phyloP scores from a whole-genome alignment of 768 basidiomycete species.

The Strobilomyces dryophilus region DNA sequence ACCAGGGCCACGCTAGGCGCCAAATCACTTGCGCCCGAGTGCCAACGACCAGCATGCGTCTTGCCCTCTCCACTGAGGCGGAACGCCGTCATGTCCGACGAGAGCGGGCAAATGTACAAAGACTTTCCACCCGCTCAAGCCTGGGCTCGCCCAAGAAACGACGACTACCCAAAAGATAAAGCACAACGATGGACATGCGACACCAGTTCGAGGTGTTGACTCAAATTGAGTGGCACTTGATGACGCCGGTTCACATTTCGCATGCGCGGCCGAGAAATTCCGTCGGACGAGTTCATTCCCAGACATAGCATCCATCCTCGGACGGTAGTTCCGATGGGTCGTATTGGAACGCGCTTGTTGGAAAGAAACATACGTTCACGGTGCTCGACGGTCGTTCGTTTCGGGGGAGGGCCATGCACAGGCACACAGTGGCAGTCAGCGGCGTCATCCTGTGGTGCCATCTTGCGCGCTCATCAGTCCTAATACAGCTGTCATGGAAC shows the following conservation, averaged over 20 bases:
- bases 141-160: conserved; percentile 1
- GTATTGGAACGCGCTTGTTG: neutral
- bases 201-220: conserved; percentile 23
- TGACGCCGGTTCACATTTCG: neutral
- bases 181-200: conserved; percentile 21
- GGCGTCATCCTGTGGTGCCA: neutral
- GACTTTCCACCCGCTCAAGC: neutral
- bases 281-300: neutral
- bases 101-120: neutral
- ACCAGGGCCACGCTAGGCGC: neutral
- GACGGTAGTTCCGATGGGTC: neutral
- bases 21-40: neutral
- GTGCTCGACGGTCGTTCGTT: conserved; percentile 21
- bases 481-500: neutral
- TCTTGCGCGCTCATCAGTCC: neutral
- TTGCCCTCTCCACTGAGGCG: neutral
- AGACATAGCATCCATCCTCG: neutral
- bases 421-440: neutral
- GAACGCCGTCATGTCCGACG: neutral
- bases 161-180: conserved; percentile 24
- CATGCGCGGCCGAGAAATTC: neutral
- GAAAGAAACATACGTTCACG: conserved; percentile 16
- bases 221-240: neutral
- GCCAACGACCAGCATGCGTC: neutral
- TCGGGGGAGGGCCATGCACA: conserved; percentile 23